Conservation (phyloP, 2,329 filamentous ascomycete genomes). For the Beauveria sp. region DNA sequence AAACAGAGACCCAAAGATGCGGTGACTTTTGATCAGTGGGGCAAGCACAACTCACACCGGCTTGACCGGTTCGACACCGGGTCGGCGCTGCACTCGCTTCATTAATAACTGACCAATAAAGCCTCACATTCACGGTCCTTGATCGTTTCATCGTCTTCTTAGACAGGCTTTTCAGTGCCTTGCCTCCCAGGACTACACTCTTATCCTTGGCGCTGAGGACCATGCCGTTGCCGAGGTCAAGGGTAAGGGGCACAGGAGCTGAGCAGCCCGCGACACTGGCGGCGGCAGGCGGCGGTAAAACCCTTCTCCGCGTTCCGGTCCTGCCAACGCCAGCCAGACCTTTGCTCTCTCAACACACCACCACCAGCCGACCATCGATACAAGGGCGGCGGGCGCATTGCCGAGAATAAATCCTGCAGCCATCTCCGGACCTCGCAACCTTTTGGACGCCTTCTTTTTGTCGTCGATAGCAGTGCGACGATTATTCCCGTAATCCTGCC, state of each 20-base stretch:
- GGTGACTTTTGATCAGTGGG: background rate
- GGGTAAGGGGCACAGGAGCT: background rate
- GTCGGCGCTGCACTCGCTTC: background rate
- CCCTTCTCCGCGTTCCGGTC: slow-evolving; percentile 10
- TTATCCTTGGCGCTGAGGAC: background rate
- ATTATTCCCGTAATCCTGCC: background rate
- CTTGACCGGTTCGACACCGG: too few relatives aligned
- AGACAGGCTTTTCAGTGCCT: too few relatives aligned
- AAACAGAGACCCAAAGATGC: background rate
- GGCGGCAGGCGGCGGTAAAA: slow-evolving; percentile 5
- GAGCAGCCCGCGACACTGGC: background rate
- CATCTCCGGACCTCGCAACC: background rate
- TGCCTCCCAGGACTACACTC: too few relatives aligned
- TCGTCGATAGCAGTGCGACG: background rate
- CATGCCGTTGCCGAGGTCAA: background rate
- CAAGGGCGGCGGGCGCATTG: slow-evolving; percentile 8
- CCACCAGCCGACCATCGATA: slow-evolving; percentile 4
- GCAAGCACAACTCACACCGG: background rate
- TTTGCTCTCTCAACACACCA: slow-evolving; percentile 7
- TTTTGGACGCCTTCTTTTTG: background rate
- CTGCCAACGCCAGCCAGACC: slow-evolving; percentile 5
- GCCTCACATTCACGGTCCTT: too few relatives aligned
- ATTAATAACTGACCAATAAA: background rate
- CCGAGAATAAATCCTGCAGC: slow-evolving; percentile 5
- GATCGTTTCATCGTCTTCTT: too few relatives aligned